Base-by-base conservation (phyloP, 495 filamentous ascomycete species). In the Mytilinidion resinicola region DNA sequence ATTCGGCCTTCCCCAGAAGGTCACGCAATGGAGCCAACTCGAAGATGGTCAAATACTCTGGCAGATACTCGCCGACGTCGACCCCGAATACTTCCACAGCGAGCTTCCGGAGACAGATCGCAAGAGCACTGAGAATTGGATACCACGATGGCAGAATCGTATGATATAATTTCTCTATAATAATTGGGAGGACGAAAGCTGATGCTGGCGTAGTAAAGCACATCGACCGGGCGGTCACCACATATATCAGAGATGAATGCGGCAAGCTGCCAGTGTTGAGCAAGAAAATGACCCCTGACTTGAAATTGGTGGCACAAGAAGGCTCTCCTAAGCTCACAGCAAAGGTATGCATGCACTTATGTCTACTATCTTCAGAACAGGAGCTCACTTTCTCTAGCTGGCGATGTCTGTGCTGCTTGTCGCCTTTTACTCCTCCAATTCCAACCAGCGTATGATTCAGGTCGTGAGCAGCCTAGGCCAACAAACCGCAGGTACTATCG, bases 21-120 rank as follows among this genome's bases (percentile, higher is more conserved):
- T 66, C 17, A 56, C 25, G 12, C 53, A 37, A 50, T 69, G 57
- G 83, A 79, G 80, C 56, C 84, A 90, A 63, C 77, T 96, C 65
- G 83, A 80, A 53, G 86, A 95, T 70, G 91, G 89, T 48, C 78
- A 81, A 51, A 78, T 88, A 30, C 78, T 95, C 63, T 81, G 85
- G 86, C 75, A 81, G 62, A 79, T 84, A 70, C 69, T 87, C 66
- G 61, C 79, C 63, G 80, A 85, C 60, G 77, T 87, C 56, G 86
- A 91, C 71, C 78, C 80, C 20, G 75, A 82, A 8, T 85, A 85
- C 69, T 89, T 93, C 67, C 73, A 81, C 37, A 80, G 80, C 59
- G 79, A 77, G 61, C 76, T 85, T 59, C 85, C 75, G 44, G 78
- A 78, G 77, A 75, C 61, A 76, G 36, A 55, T 12, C n/a, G 69